A percentile compares a stretch with the other conserved stretches of the same genome.
Conservation (phyloP, 768 basidiomycete genomes). For the Pleurotus eryngii region DNA sequence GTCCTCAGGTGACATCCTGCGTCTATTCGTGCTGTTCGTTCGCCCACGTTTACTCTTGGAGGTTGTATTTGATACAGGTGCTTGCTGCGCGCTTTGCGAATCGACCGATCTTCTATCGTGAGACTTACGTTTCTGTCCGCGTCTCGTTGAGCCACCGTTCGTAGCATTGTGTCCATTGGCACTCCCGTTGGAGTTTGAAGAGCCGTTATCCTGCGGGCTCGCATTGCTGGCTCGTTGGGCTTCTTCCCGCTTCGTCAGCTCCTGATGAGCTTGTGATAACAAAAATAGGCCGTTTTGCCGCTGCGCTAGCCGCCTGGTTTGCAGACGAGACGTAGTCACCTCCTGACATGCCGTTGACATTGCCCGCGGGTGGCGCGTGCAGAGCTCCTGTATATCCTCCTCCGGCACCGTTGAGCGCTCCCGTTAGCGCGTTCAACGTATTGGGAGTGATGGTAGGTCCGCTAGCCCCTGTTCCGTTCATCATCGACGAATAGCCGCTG, state of each 20-base stretch:
- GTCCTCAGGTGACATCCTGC: slow-evolving; percentile 34
- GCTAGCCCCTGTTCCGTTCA: slow-evolving; percentile 45
- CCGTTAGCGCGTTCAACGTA: slow-evolving; percentile 76
- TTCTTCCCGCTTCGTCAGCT: slow-evolving; percentile 93
- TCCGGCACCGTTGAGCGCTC: slow-evolving; percentile 58
- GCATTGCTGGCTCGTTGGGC: slow-evolving; percentile 57
- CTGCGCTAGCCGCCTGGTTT: slow-evolving; percentile 59
- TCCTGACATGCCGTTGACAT: slow-evolving; percentile 26
- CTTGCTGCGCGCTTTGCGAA: slow-evolving; percentile 20
- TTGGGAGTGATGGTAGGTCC: slow-evolving; percentile 66
- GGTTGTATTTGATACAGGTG: slow-evolving; percentile 20
- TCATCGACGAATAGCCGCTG: slow-evolving; percentile 80
- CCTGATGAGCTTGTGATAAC: slow-evolving; percentile 92
- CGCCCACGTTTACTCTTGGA: slow-evolving; percentile 38
- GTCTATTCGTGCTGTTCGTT: slow-evolving; percentile 23
- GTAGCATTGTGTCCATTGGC: slow-evolving; percentile 30
- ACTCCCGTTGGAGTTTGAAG: slow-evolving; percentile 14
- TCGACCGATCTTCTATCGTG: slow-evolving; percentile 37
- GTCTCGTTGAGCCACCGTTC: slow-evolving; percentile 33
- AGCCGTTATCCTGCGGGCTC: slow-evolving; percentile 12
- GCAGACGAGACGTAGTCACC: slow-evolving; percentile 38
- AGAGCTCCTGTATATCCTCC: slow-evolving; percentile 40
- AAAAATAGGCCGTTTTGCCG: slow-evolving; percentile 94
- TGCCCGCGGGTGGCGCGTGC: slow-evolving; percentile 39
- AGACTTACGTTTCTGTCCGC: slow-evolving; percentile 72